Conservation (phyloP, 2,329 filamentous ascomycete species). For the Neofusicoccum cordaticola region DNA sequence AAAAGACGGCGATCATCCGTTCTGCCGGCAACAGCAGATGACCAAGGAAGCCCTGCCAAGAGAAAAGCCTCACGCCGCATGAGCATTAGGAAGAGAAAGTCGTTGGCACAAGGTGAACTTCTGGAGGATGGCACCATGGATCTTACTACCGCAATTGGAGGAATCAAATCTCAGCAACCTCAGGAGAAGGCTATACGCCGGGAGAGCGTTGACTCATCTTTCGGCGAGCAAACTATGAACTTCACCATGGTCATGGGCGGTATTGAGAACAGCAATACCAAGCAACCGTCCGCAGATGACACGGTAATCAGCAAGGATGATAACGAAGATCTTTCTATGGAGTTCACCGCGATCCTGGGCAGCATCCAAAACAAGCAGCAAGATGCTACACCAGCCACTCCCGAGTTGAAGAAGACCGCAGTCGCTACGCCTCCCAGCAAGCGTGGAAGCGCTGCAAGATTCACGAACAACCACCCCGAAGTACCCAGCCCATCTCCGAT, state of each 20-base stretch:
- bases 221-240: constrained; percentile 39
- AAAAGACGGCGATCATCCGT: constrained; percentile 44
- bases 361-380: constrained; percentile 34
- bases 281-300: background rate
- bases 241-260: constrained; percentile 38
- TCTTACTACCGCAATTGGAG: constrained; percentile 37
- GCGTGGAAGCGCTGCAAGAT: constrained; percentile 16
- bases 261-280: constrained; percentile 27
- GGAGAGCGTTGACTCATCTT: constrained; percentile 27
- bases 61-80: constrained; percentile 32
- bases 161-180: constrained; percentile 26
- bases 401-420: background rate
- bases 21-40: constrained; percentile 21
- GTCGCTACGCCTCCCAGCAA: constrained; percentile 16
- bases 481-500: constrained; percentile 14
- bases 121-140: constrained; percentile 43
- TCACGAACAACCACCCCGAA: constrained; percentile 17
- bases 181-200: constrained; percentile 19
- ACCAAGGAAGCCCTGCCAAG: constrained; percentile 38
- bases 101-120: constrained; percentile 31
- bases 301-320: constrained; percentile 22
- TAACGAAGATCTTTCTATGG: constrained; percentile 53
- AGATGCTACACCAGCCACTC: constrained; percentile 21
- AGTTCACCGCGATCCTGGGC: constrained; percentile 49
- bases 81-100: constrained; percentile 40